These are phyloP conservation scores for Madurella fahalii DNA, from an alignment of 2,329 filamentous ascomycete species.

Conservation along the genomic window DNA sequence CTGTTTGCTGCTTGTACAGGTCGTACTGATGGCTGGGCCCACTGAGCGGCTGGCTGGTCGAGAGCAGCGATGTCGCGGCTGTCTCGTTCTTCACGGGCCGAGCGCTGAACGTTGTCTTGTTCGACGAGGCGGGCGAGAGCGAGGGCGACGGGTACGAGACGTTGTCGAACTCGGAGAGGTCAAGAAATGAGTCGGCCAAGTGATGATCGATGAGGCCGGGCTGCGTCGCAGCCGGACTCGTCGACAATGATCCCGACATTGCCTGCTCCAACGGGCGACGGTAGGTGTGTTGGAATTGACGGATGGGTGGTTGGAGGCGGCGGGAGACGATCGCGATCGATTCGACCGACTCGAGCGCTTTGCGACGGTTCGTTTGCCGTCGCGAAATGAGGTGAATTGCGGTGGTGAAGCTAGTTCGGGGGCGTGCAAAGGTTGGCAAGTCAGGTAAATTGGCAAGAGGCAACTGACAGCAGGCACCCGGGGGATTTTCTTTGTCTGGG, in stretches of 20 bases:
- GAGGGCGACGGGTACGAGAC: slow-evolving; percentile 59
- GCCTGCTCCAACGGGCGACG: slow-evolving; percentile 7
- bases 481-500: slow-evolving; percentile 21
- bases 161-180: slow-evolving; percentile 60
- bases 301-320: neutral
- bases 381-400: neutral
- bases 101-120: slow-evolving; percentile 51
- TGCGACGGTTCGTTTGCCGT: slow-evolving; percentile 1
- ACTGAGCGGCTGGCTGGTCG: slow-evolving; percentile 57
- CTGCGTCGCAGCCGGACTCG: slow-evolving; percentile 26
- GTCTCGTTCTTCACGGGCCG: slow-evolving; percentile 50
- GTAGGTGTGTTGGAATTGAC: neutral
- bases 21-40: slow-evolving; percentile 94
- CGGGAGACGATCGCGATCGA: neutral
- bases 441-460: slow-evolving; percentile 1
- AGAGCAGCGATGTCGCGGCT: slow-evolving; percentile 50
- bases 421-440: neutral
- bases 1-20: slow-evolving; percentile 92
- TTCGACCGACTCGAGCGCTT: neutral
- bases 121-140: slow-evolving; percentile 50
- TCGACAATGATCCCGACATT: slow-evolving; percentile 28
- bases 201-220: slow-evolving; percentile 46
- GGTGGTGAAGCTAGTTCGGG: neutral
- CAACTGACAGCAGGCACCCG: slow-evolving; percentile 5
- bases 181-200: slow-evolving; percentile 55